Percentiles rank a stretch among this genome's conserved stretches.
Evolutionary conservation across 768 basidiomycete genomes (phyloP).

Genomic region (Lyophyllum shimeji): DNA sequence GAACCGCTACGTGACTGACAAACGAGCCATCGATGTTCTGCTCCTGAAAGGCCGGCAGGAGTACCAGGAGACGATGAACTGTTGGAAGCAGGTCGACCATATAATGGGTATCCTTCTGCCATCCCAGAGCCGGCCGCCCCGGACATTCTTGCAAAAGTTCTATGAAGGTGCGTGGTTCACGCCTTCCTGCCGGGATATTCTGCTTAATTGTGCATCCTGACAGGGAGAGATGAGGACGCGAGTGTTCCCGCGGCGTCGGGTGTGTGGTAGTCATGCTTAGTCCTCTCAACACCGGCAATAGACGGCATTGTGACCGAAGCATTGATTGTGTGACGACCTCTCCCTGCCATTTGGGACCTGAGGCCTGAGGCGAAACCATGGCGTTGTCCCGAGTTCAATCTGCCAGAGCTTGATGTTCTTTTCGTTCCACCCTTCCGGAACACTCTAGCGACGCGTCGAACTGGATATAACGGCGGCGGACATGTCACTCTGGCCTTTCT

Average conservation of each 20-base stretch:
- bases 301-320: background rate
- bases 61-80: slow-evolving; percentile 92
- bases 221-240: slow-evolving; percentile 77
- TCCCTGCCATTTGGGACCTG: background rate
- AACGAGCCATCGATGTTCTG: slow-evolving; percentile 81
- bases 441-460: too few relatives aligned
- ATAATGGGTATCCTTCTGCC: slow-evolving; percentile 68
- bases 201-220: background rate
- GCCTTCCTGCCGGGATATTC: background rate
- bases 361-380: background rate
- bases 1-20: slow-evolving; percentile 80
- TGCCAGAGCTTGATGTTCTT: too few relatives aligned
- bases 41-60: slow-evolving; percentile 84
- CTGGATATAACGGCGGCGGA: too few relatives aligned
- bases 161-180: slow-evolving; percentile 66
- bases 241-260: slow-evolving; percentile 70
- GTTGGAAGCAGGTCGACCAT: slow-evolving; percentile 89
- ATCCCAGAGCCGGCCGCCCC: slow-evolving; percentile 39
- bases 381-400: too few relatives aligned
- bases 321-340: background rate
- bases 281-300: background rate
- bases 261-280: slow-evolving; percentile 27
- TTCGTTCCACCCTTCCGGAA: too few relatives aligned
- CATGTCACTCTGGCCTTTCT: too few relatives aligned
- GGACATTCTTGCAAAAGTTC: slow-evolving; percentile 82